Evolutionary conservation across 192 early-diverging fungal species (phyloP).

Genomic region (Entomortierella beljakovae): DNA sequence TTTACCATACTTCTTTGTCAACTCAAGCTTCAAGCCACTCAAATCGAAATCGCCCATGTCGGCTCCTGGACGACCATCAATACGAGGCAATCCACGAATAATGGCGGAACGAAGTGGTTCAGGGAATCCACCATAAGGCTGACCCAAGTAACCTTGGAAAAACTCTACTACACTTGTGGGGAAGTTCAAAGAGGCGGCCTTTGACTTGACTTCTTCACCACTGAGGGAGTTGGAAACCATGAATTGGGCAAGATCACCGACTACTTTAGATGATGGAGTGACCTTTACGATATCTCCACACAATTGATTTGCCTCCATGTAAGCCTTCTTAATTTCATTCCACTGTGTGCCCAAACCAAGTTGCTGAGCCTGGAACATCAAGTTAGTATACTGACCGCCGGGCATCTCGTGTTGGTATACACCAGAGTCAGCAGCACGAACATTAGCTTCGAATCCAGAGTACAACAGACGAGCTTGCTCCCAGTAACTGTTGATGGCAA

Average conservation of each 20-base stretch:
- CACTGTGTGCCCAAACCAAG: constrained; percentile 93
- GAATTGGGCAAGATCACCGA: constrained; percentile 98
- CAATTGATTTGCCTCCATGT: constrained; percentile 89
- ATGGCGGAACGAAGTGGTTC: constrained; percentile 89
- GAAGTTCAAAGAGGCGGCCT: constrained; percentile 87
- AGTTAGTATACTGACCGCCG: constrained; percentile 98
- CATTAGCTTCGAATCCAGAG: constrained; percentile 95
- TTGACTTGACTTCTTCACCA: constrained; percentile 79
- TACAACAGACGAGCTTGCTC: constrained; percentile 95
- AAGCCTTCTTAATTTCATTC: constrained; percentile 94
- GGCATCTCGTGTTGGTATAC: constrained; percentile 99
- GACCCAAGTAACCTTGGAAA: constrained; percentile 96
- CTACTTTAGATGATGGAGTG: constrained; percentile 97
- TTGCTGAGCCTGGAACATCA: constrained; percentile 97
- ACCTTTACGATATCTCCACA: constrained; percentile 99
- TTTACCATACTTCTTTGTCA: constrained; percentile 86
- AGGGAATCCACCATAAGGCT: constrained; percentile 95
- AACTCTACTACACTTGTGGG: constrained; percentile 95
- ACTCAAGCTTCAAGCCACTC: constrained; percentile 71
- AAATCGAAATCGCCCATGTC: constrained; percentile 85
- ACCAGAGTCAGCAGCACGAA: constrained; percentile 88
- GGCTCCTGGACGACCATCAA: constrained; percentile 90
- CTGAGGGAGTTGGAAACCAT: constrained; percentile 92
- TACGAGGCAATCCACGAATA: constrained; percentile 77
- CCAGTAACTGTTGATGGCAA: constrained; percentile 95